Percentiles rank a stretch among this genome's conserved stretches.
phyloP scores from a whole-genome alignment of 169 alveolate species.

The Plasmodium gonderi region DNA sequence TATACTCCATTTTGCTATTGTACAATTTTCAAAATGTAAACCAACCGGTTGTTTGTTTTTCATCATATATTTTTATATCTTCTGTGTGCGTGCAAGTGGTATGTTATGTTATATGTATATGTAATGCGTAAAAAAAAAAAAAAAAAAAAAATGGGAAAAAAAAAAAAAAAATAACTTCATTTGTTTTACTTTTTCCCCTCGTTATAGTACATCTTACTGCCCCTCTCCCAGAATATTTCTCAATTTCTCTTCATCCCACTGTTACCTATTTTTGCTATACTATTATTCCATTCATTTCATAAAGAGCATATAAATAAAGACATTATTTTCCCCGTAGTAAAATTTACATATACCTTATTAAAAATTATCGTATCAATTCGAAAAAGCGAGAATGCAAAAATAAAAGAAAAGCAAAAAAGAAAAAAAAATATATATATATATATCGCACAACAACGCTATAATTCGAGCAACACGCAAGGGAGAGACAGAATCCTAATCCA shows the following conservation, averaged over 20 bases:
- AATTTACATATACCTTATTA: too few species aligned
- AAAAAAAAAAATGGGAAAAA: not conserved
- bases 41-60: conserved; percentile 25
- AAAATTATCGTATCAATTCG: too few species aligned
- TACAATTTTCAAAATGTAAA: not conserved
- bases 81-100: not conserved
- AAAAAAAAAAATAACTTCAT: not conserved
- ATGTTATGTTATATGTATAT: conserved; percentile 5
- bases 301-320: not conserved
- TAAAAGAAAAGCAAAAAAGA: too few species aligned
- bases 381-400: too few species aligned
- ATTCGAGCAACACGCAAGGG: too few species aligned
- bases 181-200: not conserved
- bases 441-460: too few species aligned
- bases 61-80: not conserved
- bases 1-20: not conserved
- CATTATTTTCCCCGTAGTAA: not conserved
- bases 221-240: not conserved
- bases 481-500: too few species aligned
- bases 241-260: not conserved
- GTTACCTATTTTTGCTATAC: not conserved
- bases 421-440: too few species aligned
- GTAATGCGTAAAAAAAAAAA: not conserved
- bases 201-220: not conserved
- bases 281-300: not conserved